Base-by-base conservation (phyloP, 495 filamentous ascomycete genomes). In the Hypoxylon lienhwacheense region DNA sequence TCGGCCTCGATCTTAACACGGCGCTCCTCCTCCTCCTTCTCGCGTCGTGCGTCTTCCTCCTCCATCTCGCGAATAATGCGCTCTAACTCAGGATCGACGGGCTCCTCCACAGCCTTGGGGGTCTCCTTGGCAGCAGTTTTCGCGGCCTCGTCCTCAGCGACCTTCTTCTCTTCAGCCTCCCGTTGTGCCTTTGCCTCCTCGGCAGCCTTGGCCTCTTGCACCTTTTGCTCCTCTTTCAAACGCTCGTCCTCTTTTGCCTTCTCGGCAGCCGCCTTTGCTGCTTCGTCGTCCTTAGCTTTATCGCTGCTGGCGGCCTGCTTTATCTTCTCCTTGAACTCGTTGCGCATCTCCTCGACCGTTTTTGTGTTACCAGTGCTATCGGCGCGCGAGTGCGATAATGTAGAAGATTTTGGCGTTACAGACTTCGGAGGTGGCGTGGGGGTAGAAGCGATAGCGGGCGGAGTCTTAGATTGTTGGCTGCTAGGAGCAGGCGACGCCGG, bases 171-270 rank as follows among this genome's bases (percentile, higher is more conserved):
- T 17, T 81, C 74, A 7, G 72, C 68, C 39, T 75, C 78, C 16
- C 77, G 73, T 57, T 81, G 75, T 41, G 81, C 80, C 66, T 84
- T 84, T 40, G 75, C 75, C 46, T 82, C 81, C 52, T 90, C 82
- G 14, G 82, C 79, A 16, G 86, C 84, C 60, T 86, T 85, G 41
- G 80, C 78, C 59, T 86, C 85, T 28, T 81, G 79, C 2, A 83
- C 84, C 77, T 86, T 87, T 73, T 71, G 55, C 64, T 73, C 63
- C n/a, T 42, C 46, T 32, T 60, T 58, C 5, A 61, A 32, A 24
- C 55, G 43, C 12, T 59, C 62, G n/a, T 71, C 65, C 14, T 64
- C 55, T 16, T 65, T 49, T n/a, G 67, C 56, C 36, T 69, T 64
- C 19, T 61, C 67, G 45, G 62, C 57, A 11, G 64, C 62, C 14